Evolutionary conservation across 2,329 filamentous ascomycete species (phyloP), one percentile per base, ranked within the genome.

Genomic region (Venturia aucupariae): DNA sequence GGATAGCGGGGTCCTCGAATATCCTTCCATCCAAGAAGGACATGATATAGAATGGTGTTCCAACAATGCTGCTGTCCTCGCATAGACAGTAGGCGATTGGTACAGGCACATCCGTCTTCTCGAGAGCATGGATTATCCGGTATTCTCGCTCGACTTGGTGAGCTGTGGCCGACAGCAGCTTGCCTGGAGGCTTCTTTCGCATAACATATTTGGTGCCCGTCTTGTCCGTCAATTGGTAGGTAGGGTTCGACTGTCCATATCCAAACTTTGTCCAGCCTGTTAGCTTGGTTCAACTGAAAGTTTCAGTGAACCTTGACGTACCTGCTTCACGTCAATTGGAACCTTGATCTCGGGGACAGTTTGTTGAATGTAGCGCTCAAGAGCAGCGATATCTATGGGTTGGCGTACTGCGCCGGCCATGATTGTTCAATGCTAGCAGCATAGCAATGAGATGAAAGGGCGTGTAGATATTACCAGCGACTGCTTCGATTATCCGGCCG

Each of bases 101-200:
- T 0, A 96, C 91, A 0, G 92, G 90, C 10, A 97, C 92, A 73
- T 90, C 86, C 24, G 90, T 95, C 63, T 77, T 79, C 68, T 86
- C 85, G 39, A 97, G 82, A 2, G 93, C 92, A 73, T 90, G 86
- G 72, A 97, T 89, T 72, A 97, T 89, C 71, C 88, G 87, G 79
- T 94, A 94, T 77, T 99, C 94, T 71, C 94, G 89, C 79, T 99
- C 94, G 72, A 99, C 93, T 75, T 93, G 90, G 80, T 99, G 94
- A 11, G 94, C 94, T 2, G 93, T 93, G 79, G 92, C 91, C 70
- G 91, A 96, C 61, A 97, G 83, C 46, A 99, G 87, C 78, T 88
- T 86, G 68, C 94, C 94, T n/a, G 94, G 93, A 0, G 94, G 94
- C 79, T 97, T 97, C 84, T 99, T 97, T 75, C 94, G 90, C 80